Base-by-base conservation (phyloP, 306 rosid genomes). In the Quercus variabilis region DNA sequence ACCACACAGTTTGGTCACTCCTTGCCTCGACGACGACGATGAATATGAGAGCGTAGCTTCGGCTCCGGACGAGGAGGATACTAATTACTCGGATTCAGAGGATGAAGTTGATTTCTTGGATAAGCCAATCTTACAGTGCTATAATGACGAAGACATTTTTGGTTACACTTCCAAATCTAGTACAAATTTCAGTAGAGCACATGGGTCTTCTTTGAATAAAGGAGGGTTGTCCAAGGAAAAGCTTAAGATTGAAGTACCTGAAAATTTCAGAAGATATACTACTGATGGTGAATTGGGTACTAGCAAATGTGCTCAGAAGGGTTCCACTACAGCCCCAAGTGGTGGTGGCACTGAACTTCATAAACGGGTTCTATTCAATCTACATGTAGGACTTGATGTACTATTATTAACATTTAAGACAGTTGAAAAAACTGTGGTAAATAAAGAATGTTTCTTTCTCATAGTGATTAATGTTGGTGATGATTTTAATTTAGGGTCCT, bases 271-370 rank as follows among this genome's bases (percentile, higher is more conserved):
- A 73, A 87, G 97, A 78, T 89, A 81, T 49, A 90, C 98, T 1
- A 90, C 98, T 1, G 98, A 88, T 76, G 92, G 96, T 10, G 89
- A 81, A 71, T 15, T 88, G 51, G 94, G 92, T 23, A 75, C 82
- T 12, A 86, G 82, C 77, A 87, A 59, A 69, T 69, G 70, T 56
- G 75, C 83, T 64, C 89, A 77, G 8, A 95, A 84, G 54, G 88
- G 80, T 55, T 38, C 10, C 2, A 38, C 46, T 7, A 57, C 80
- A 13, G 91, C 96, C 46, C 98, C 94, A 18, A 19, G 8, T 19
- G 56, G 76, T 79, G 82, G 82, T 65, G 88, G 74, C 2, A 76
- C 51, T 71, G 91, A 70, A 82, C 87, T 84, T 67, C 88, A 80
- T 38, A 89, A 81, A 76, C 83, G 80, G 69, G 85, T 85, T 73